A percentile compares a stretch with the other conserved stretches of the same genome.
Evolutionary conservation across 2,329 filamentous ascomycete species (phyloP).

Genomic region (Fusarium coicis): DNA sequence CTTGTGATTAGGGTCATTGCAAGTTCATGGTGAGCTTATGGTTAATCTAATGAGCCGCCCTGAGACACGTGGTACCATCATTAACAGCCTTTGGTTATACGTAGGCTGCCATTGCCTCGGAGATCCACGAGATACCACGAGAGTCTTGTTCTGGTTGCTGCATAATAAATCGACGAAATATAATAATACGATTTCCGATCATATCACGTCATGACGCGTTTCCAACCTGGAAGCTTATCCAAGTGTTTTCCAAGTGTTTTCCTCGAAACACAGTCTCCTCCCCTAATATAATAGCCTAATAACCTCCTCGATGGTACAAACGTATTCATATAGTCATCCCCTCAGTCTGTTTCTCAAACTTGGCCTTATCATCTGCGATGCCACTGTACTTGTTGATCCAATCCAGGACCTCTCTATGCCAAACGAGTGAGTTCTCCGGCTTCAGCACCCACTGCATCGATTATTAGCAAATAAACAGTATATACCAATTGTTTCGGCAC

Average conservation of each 20-base stretch:
- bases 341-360: constrained; percentile 31
- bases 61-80: neutral
- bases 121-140: neutral
- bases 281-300: neutral
- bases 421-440: constrained; percentile 88
- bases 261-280: neutral
- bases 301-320: neutral
- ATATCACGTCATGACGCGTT: neutral
- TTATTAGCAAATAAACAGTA: neutral
- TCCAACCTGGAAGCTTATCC: neutral
- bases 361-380: constrained; percentile 46
- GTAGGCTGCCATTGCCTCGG: neutral
- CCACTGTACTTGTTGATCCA: constrained; percentile 77
- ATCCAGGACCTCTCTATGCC: constrained; percentile 86
- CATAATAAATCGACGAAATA: neutral
- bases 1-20: neutral
- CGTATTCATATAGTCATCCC: constrained; percentile 29
- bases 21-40: neutral
- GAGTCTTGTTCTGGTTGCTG: neutral
- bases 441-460: constrained; percentile 79
- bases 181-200: neutral
- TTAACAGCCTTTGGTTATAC: neutral
- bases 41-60: neutral
- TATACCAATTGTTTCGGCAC: constrained; percentile 17
- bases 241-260: neutral